Conservation (phyloP, 345 rosid genomes). For the Bretschneidera sinensis region DNA sequence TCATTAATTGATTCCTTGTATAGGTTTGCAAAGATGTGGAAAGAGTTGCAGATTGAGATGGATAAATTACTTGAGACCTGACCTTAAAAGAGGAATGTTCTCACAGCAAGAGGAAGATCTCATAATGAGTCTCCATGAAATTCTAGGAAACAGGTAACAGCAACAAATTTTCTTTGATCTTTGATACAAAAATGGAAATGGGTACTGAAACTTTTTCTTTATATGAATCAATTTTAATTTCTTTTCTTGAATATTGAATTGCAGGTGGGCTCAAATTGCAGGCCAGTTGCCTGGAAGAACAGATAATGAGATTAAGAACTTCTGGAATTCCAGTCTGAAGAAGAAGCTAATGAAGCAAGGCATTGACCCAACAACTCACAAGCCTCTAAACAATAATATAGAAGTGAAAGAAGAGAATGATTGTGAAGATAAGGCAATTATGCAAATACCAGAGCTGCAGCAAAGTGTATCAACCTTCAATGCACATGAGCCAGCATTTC, state of each 20-base stretch:
- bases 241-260: too few species aligned
- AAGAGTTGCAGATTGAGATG: constrained; percentile 92
- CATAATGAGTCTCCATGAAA: constrained; percentile 53
- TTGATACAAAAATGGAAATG: neutral
- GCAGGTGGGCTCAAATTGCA: constrained; percentile 74
- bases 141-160: constrained; percentile 54
- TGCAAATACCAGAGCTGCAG: constrained; percentile 8
- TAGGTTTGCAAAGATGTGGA: constrained; percentile 73
- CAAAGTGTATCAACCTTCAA: constrained; percentile 19
- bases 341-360: constrained; percentile 73
- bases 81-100: constrained; percentile 73
- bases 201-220: neutral
- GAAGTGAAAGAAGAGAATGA: constrained; percentile 32
- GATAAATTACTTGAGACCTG: constrained; percentile 93
- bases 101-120: constrained; percentile 59
- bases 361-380: constrained; percentile 62
- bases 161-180: neutral
- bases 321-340: constrained; percentile 66
- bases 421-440: constrained; percentile 10
- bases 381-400: constrained; percentile 20
- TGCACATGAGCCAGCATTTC: constrained; percentile 38
- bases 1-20: constrained; percentile 1
- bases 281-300: constrained; percentile 63
- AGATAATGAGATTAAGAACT: constrained; percentile 68
- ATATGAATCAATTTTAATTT: neutral